Percentiles rank a stretch among this genome's conserved stretches.
Evolutionary conservation across 169 alveolate species (phyloP).

Genomic region (Plasmodium coatneyi): DNA sequence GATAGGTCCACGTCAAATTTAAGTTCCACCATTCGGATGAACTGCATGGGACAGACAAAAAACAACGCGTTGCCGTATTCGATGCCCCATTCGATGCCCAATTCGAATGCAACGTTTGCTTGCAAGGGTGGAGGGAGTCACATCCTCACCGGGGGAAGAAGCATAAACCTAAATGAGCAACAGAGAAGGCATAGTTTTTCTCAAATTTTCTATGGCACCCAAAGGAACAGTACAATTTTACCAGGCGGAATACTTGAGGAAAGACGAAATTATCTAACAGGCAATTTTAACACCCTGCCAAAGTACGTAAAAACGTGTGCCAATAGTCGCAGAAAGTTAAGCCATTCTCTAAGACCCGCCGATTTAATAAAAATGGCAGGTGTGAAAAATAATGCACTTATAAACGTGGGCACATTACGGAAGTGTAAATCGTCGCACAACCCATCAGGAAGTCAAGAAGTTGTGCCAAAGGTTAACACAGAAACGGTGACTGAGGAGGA

Average conservation of each 20-base stretch:
- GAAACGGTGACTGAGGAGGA: background rate
- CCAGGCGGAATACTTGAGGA: background rate
- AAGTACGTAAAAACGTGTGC: constrained; percentile 61
- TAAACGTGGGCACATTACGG: background rate
- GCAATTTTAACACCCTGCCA: constrained; percentile 12
- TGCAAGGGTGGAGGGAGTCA: background rate
- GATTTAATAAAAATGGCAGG: background rate
- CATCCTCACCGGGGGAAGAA: background rate
- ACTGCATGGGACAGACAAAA: background rate
- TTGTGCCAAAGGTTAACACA: background rate
- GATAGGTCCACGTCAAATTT: background rate
- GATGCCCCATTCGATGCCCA: too few relatives aligned
- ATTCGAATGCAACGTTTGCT: background rate
- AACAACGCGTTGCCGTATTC: background rate
- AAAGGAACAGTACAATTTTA: background rate
- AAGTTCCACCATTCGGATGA: constrained; percentile 5
- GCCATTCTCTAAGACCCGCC: background rate
- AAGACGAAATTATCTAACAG: background rate
- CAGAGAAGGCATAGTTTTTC: background rate
- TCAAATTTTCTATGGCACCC: background rate
- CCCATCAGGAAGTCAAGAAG: background rate
- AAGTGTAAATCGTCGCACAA: background rate
- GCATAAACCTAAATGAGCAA: background rate
- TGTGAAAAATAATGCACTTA: background rate
- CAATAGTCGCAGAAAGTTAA: constrained; percentile 52